phyloP scores from a whole-genome alignment of 441 rosid genomes.

The Syzygium syzygioides region DNA sequence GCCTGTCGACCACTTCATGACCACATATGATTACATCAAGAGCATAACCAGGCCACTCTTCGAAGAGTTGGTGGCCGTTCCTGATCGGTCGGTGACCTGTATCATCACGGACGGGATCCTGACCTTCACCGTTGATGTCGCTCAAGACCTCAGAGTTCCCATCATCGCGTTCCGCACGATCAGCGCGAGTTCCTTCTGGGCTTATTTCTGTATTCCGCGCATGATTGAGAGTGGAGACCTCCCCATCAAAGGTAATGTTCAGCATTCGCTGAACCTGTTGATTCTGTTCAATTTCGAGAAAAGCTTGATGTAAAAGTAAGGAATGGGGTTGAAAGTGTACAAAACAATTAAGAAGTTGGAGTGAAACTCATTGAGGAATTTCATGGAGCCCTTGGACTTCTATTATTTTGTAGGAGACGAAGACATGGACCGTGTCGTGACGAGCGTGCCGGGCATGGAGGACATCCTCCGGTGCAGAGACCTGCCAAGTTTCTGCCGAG shows the following conservation, averaged over 20 bases:
- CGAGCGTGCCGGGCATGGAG: conserved; percentile 38
- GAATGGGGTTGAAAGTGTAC: background rate
- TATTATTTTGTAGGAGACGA: conserved; percentile 13
- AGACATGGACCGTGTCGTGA: conserved; percentile 39
- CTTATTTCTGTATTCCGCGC: background rate
- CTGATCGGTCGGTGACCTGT: background rate
- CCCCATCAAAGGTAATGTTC: background rate
- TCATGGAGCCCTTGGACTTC: background rate
- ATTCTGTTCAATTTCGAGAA: background rate
- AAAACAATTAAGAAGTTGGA: background rate
- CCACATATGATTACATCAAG: background rate
- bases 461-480: conserved; percentile 34
- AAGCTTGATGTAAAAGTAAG: background rate
- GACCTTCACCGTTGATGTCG: background rate
- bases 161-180: background rate
- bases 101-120: background rate
- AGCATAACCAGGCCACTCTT: background rate
- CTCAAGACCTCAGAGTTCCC: background rate
- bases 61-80: background rate
- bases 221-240: background rate
- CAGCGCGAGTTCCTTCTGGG: background rate
- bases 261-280: background rate
- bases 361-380: background rate
- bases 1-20: background rate
- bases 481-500: conserved; percentile 41